Evolutionary conservation across 169 alveolate species (phyloP), one percentile per base, ranked within the genome.

Genomic region (Plasmodium coatneyi): DNA sequence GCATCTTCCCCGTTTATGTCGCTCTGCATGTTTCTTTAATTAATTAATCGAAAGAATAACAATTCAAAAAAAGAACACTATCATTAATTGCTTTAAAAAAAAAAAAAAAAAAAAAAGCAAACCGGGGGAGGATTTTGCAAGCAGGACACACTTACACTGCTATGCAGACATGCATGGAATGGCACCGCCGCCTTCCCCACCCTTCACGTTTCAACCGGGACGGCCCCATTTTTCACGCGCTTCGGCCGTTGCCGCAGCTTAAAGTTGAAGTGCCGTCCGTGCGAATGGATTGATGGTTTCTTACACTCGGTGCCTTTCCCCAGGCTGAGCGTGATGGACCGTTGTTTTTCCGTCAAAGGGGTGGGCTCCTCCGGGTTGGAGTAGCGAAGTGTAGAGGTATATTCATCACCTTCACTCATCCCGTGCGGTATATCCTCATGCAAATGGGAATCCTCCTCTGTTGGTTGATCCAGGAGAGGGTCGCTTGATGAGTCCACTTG

Each of bases 191-290:
- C 76, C n/a, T 28, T 28, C n/a, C 74, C 74, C 74, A 10, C 76
- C 76, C 76, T 66, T 66, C 14, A 19, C 76, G 19, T 66, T 12
- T 66, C 49, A 22, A 30, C 82, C 36, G 92, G 76, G 30, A 72
- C 30, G 12, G 92, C 39, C 14, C 25, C 36, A 30, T 90, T 90
- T 90, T 90, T 90, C 52, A 76, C 52, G 10, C 95, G 30, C 76
- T 90, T 90, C 7, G 95, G 92, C 82, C 95, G 70, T 71, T 90
- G 95, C 22, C 95, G 84, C 43, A 90, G 19, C 72, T 90, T 90
- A 76, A 90, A 90, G 74, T 90, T 90, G 49, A 82, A 90, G 28
- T 90, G 52, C 41, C 95, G 43, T n/a, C 92, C 82, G 28, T 70
- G 81, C 22, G 95, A 90, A 22, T 80, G 66, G 3, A 79, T 66